Evolutionary conservation across 768 basidiomycete genomes (phyloP).

Genomic region (Boletales sp.): DNA sequence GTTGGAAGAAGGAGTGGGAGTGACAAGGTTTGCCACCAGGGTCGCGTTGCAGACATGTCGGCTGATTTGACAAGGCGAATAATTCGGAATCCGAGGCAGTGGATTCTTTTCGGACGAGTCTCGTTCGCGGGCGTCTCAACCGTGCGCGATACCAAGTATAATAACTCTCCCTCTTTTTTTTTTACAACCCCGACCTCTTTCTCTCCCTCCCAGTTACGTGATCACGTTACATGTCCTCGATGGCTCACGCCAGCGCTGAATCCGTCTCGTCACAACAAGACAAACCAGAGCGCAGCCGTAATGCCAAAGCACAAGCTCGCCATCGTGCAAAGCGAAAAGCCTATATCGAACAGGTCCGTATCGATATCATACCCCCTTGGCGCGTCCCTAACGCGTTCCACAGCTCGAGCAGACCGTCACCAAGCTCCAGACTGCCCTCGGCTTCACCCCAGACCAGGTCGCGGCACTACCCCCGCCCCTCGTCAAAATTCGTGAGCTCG

Average conservation of each 20-base stretch:
- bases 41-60: slow-evolving; percentile 32
- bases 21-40: slow-evolving; percentile 34
- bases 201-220: slow-evolving; percentile 37
- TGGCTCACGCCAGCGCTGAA: slow-evolving; percentile 49
- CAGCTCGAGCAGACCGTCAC: slow-evolving; percentile 86
- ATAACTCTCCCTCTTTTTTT: slow-evolving; percentile 30
- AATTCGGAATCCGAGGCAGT: slow-evolving; percentile 45
- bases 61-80: slow-evolving; percentile 42
- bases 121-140: slow-evolving; percentile 25
- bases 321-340: slow-evolving; percentile 92
- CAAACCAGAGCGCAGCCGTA: slow-evolving; percentile 81
- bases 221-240: slow-evolving; percentile 56
- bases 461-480: slow-evolving; percentile 69
- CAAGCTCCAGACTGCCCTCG: slow-evolving; percentile 73
- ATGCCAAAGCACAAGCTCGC: slow-evolving; percentile 83
- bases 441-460: slow-evolving; percentile 72
- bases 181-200: slow-evolving; percentile 51
- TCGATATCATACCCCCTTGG: background rate
- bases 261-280: slow-evolving; percentile 43
- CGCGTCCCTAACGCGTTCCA: slow-evolving; percentile 6
- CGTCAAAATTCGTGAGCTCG: slow-evolving; percentile 75
- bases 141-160: slow-evolving; percentile 27
- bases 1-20: slow-evolving; percentile 16
- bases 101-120: slow-evolving; percentile 21
- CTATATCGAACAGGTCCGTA: slow-evolving; percentile 78